Conservation (phyloP, 768 basidiomycete species). For the Pleurotus eryngii region DNA sequence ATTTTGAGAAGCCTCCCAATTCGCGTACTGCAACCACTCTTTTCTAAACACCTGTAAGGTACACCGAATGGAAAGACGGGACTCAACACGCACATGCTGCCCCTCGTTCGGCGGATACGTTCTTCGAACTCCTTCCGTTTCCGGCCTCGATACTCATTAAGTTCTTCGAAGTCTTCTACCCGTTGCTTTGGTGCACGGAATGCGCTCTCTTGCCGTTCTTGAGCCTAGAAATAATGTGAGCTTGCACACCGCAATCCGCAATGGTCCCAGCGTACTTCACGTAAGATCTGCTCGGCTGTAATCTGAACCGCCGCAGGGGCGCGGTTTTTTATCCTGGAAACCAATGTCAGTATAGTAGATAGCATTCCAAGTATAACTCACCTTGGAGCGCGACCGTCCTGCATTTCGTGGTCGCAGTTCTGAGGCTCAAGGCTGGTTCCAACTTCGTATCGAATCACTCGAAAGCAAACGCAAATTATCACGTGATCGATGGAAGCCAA, state of each 20-base stretch:
- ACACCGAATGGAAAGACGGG: not conserved
- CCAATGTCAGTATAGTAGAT: too few species aligned
- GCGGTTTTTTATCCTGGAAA: constrained; percentile 86
- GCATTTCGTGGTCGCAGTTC: constrained; percentile 39
- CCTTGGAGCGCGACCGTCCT: constrained; percentile 81
- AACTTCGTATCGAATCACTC: too few species aligned
- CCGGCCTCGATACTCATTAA: constrained; percentile 85
- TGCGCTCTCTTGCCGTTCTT: constrained; percentile 93
- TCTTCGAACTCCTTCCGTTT: constrained; percentile 96
- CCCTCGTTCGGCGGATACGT: constrained; percentile 72
- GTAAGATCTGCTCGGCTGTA: constrained; percentile 95
- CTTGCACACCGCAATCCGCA: not conserved
- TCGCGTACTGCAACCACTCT: constrained; percentile 85
- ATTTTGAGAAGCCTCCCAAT: constrained; percentile 94
- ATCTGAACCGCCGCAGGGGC: constrained; percentile 95
- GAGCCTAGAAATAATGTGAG: constrained; percentile 53
- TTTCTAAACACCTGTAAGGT: constrained; percentile 43
- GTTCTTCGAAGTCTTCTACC: constrained; percentile 93
- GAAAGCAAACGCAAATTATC: too few species aligned
- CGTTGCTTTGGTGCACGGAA: constrained; percentile 93
- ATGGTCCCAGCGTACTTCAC: constrained; percentile 56
- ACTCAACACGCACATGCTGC: constrained; percentile 60
- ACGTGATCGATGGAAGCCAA: too few species aligned
- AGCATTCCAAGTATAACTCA: constrained; percentile 22
- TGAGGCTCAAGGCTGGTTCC: too few species aligned